Percentiles rank a stretch among this genome's conserved stretches.
These are phyloP conservation scores for Zygosaccharomyces bisporus DNA, from an alignment of 805 yeast genomes.

Conservation along the genomic window DNA sequence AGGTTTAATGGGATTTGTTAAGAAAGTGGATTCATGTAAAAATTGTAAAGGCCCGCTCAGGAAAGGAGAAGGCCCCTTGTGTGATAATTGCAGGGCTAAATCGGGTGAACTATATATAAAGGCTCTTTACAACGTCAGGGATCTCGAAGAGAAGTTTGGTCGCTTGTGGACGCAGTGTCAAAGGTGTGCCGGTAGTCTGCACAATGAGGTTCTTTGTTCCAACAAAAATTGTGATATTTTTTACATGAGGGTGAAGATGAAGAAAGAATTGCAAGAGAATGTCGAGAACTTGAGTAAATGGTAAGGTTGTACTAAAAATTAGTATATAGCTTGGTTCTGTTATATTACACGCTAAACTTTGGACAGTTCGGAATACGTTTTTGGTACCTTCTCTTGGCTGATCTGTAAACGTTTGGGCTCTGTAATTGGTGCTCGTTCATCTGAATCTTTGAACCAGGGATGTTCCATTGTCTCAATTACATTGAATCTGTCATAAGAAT, in stretches of 20 bases:
- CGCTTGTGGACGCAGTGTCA: conserved; percentile 98
- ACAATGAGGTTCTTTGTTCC: conserved; percentile 92
- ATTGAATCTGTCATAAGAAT: conserved; percentile 67
- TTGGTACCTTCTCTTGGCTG: conserved; percentile 32
- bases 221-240: conserved; percentile 97
- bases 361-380: conserved; percentile 40
- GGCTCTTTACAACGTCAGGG: conserved; percentile 74
- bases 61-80: conserved; percentile 67
- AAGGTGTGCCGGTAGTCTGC: conserved; percentile 92
- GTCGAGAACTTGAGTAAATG: conserved; percentile 40
- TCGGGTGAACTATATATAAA: conserved; percentile 80
- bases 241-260: conserved; percentile 76
- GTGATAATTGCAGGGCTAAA: conserved; percentile 68
- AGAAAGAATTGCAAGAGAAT: conserved; percentile 41
- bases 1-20: conserved; percentile 88
- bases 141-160: conserved; percentile 75
- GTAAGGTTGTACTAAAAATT: conserved; percentile 19
- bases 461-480: conserved; percentile 83
- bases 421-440: conserved; percentile 12
- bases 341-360: conserved; percentile 3
- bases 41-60: conserved; percentile 79
- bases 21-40: conserved; percentile 82
- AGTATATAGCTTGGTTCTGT: not conserved
- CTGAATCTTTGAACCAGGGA: conserved; percentile 63
- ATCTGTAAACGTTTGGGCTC: conserved; percentile 31